Conservation (phyloP, 1,284 basidiomycete genomes). For the Ceratobasidium sp. region DNA sequence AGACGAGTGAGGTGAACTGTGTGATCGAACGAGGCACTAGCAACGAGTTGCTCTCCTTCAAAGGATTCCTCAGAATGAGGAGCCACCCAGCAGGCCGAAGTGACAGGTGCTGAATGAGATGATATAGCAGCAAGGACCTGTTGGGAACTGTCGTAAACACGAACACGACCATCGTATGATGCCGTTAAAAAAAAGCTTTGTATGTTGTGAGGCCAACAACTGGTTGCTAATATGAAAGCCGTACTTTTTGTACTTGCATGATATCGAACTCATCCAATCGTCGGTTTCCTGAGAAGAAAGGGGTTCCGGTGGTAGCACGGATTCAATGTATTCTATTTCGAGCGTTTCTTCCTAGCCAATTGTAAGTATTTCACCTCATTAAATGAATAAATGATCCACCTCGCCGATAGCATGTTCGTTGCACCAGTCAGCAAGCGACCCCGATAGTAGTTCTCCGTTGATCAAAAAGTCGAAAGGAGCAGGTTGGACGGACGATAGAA, state of each 20-base stretch:
- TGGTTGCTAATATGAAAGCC: conserved; percentile 53
- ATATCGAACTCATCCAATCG: conserved; percentile 93
- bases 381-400: conserved; percentile 58
- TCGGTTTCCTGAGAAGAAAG: conserved; percentile 87
- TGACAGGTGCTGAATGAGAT: conserved; percentile 77
- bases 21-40: conserved; percentile 87
- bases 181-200: conserved; percentile 79
- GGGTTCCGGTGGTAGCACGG: conserved; percentile 89
- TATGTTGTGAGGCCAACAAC: conserved; percentile 20
- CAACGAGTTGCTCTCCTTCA: conserved; percentile 68
- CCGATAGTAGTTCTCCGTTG: conserved; percentile 82
- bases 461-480: conserved; percentile 97
- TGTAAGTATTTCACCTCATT: neutral
- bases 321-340: conserved; percentile 95
- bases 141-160: conserved; percentile 79
- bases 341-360: conserved; percentile 81
- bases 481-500: conserved; percentile 78
- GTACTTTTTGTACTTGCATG: conserved; percentile 76
- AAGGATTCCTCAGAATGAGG: conserved; percentile 52
- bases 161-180: conserved; percentile 84
- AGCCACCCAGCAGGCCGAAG: conserved; percentile 73
- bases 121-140: conserved; percentile 65
- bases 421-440: conserved; percentile 83
- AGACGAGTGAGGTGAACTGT: conserved; percentile 73
- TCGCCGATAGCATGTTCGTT: conserved; percentile 77